These are phyloP conservation scores for Senna tora DNA, from an alignment of 306 rosid genomes.

Conservation along the genomic window DNA sequence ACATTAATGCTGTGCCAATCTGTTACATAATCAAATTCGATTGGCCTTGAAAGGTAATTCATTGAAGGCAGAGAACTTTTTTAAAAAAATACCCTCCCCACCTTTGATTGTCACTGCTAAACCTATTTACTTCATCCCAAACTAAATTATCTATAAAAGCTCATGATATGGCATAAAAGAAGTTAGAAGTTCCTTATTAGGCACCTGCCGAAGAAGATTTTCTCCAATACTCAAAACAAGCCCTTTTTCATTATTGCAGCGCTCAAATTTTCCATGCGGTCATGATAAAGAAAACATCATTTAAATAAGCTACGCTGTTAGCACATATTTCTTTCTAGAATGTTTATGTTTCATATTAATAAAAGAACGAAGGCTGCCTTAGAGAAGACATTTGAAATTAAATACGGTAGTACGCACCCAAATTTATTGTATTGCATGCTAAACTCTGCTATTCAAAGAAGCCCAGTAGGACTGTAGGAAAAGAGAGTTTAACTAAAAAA, in stretches of 20 bases:
- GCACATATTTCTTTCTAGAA: constrained; percentile 18
- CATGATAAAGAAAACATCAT: background rate
- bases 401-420: background rate
- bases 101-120: background rate
- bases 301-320: constrained; percentile 4
- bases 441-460: background rate
- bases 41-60: background rate
- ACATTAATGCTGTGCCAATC: constrained; percentile 19
- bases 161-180: constrained; percentile 12
- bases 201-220: constrained; percentile 6
- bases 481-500: constrained; percentile 3
- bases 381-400: background rate
- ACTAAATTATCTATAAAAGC: background rate
- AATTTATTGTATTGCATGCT: background rate
- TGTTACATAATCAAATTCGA: background rate
- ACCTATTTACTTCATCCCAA: constrained; percentile 18
- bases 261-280: background rate
- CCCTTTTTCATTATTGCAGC: constrained; percentile 1
- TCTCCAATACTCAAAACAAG: constrained; percentile 23
- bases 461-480: background rate
- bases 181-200: background rate
- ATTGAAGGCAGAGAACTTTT: constrained; percentile 1
- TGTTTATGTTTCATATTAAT: background rate
- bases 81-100: background rate
- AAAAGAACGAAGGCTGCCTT: background rate